Conservation (phyloP, 2,329 filamentous ascomycete species). For the Apiospora marii region DNA sequence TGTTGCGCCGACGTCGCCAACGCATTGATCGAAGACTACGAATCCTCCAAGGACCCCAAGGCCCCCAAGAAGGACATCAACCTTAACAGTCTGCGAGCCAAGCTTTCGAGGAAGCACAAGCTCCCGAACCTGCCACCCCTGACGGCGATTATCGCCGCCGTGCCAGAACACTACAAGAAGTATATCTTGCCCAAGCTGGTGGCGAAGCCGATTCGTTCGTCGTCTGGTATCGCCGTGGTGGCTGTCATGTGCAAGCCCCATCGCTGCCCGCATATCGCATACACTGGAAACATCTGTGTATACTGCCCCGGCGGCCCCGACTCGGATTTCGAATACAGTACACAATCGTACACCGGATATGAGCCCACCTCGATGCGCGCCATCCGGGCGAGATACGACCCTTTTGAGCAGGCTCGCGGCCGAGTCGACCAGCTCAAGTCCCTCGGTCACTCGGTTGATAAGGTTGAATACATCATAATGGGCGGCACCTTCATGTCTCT, state of each 20-base stretch:
- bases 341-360: slow-evolving; percentile 98
- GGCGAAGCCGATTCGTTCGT: slow-evolving; percentile 95
- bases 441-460: slow-evolving; percentile 95
- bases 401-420: slow-evolving; percentile 95
- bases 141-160: slow-evolving; percentile 96
- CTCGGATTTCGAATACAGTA: slow-evolving; percentile 98
- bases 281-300: slow-evolving; percentile 98
- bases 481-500: slow-evolving; percentile 99
- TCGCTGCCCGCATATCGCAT: slow-evolving; percentile 95
- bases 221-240: slow-evolving; percentile 96
- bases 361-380: slow-evolving; percentile 98
- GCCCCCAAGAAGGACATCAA: slow-evolving; percentile 87
- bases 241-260: slow-evolving; percentile 99
- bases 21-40: slow-evolving; percentile 92
- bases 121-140: slow-evolving; percentile 87
- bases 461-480: slow-evolving; percentile 99
- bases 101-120: slow-evolving; percentile 91
- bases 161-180: slow-evolving; percentile 99
- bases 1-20: slow-evolving; percentile 97
- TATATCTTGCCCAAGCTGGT: slow-evolving; percentile 96
- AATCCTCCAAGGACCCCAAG: slow-evolving; percentile 76
- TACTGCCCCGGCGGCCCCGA: slow-evolving; percentile 98
- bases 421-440: slow-evolving; percentile 97
- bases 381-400: slow-evolving; percentile 95
- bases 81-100: slow-evolving; percentile 85